Percentiles rank a stretch among this genome's conserved stretches.
phyloP scores from a whole-genome alignment of 192 early-diverging fungal genomes.

The Thoreauomyces humboldtii region DNA sequence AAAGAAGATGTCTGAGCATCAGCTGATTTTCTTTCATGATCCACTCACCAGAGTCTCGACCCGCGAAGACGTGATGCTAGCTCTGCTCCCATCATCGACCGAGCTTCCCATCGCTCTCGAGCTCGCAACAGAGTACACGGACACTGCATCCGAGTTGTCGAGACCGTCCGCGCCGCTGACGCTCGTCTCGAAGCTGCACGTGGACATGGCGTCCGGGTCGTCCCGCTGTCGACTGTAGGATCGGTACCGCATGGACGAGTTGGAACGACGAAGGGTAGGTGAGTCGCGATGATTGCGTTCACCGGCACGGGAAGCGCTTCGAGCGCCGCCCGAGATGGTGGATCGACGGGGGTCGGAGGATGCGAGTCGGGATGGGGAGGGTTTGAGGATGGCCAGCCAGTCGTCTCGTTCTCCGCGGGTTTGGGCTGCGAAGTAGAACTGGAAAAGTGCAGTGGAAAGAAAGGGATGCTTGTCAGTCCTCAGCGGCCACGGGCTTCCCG shows the following conservation, averaged over 20 bases:
- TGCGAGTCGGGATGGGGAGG: neutral
- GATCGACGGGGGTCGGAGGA: slow-evolving; percentile 7
- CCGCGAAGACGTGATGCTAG: slow-evolving; percentile 25
- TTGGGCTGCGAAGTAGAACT: slow-evolving; percentile 52
- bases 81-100: slow-evolving; percentile 28
- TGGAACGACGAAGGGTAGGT: slow-evolving; percentile 9
- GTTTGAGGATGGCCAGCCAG: slow-evolving; percentile 41
- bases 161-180: neutral
- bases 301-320: neutral
- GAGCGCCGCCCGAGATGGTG: slow-evolving; percentile 4
- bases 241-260: slow-evolving; percentile 16
- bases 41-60: slow-evolving; percentile 47
- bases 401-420: slow-evolving; percentile 44
- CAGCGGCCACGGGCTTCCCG: neutral
- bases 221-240: slow-evolving; percentile 20
- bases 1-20: slow-evolving; percentile 8
- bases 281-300: neutral
- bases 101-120: slow-evolving; percentile 8
- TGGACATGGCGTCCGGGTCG: slow-evolving; percentile 30
- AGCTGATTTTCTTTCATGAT: no score
- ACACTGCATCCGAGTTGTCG: slow-evolving; percentile 36
- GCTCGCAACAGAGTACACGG: slow-evolving; percentile 38
- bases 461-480: no score
- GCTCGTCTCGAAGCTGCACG: slow-evolving; percentile 6
- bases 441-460: neutral